Evolutionary conservation across 2,329 filamentous ascomycete genomes (phyloP).

Genomic region (Penicillium sp.): DNA sequence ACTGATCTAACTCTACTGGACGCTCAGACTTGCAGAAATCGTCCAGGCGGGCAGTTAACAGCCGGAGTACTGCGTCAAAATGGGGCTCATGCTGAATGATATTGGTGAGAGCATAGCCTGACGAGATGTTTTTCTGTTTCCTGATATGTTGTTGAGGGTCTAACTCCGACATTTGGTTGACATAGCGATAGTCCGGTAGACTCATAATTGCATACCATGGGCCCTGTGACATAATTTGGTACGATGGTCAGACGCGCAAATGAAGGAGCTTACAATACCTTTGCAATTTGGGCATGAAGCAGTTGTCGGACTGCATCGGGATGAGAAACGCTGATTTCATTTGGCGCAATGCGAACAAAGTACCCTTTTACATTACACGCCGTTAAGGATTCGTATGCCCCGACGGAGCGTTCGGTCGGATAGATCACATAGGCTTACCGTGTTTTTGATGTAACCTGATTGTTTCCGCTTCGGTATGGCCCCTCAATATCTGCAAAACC

Average conservation of each 20-base stretch:
- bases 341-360: conserved; percentile 48
- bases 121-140: conserved; percentile 35
- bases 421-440: conserved; percentile 27
- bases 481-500: conserved; percentile 39
- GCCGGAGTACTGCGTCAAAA: conserved; percentile 33
- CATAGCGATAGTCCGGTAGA: conserved; percentile 45
- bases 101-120: conserved; percentile 33
- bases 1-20: conserved; percentile 41
- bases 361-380: conserved; percentile 25
- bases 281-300: conserved; percentile 31
- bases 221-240: conserved; percentile 32
- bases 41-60: conserved; percentile 31
- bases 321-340: conserved; percentile 50
- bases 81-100: conserved; percentile 32
- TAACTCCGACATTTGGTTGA: conserved; percentile 43
- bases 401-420: neutral
- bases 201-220: conserved; percentile 40
- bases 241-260: neutral
- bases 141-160: conserved; percentile 39
- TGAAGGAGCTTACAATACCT: conserved; percentile 8
- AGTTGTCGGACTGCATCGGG: conserved; percentile 44
- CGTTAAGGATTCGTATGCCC: neutral
- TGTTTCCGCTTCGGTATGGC: conserved; percentile 41
- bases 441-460: conserved; percentile 43
- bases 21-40: conserved; percentile 20